Percentiles rank a stretch among this genome's conserved stretches.
These are phyloP conservation scores for Piper betle DNA, from an alignment of 164 flowering plant species.

Conservation along the genomic window DNA sequence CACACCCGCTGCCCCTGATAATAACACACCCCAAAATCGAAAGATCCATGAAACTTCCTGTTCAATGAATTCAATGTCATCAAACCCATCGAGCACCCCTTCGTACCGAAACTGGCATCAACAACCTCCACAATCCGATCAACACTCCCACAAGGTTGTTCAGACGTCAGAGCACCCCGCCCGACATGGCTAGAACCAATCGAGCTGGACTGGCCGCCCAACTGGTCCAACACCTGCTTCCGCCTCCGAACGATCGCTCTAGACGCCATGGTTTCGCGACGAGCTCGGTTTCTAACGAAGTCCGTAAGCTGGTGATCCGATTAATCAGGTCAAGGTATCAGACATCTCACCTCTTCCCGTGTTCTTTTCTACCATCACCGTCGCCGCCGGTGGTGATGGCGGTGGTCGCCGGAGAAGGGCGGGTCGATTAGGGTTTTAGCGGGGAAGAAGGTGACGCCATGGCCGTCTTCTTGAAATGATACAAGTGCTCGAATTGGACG, in stretches of 20 bases:
- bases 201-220: conserved; percentile 22
- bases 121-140: conserved; percentile 7
- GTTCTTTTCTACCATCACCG: no score
- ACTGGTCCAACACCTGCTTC: conserved; percentile 26
- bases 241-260: conserved; percentile 50
- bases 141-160: conserved; percentile 7
- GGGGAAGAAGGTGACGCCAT: no score
- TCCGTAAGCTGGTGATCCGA: no score
- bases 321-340: no score
- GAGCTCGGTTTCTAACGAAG: no score
- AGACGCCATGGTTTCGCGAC: conserved; percentile 35
- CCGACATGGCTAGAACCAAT: conserved; percentile 21
- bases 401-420: no score
- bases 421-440: no score
- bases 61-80: conserved; percentile 14
- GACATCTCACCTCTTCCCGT: no score
- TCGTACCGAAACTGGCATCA: conserved; percentile 4
- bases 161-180: conserved; percentile 10
- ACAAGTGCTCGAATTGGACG: no score
- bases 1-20: conserved; percentile 15
- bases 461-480: no score
- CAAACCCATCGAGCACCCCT: conserved; percentile 11
- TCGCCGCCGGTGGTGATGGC: no score
- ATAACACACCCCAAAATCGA: conserved; percentile 4
- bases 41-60: conserved; percentile 8